phyloP scores from a whole-genome alignment of 192 early-diverging fungal genomes.

The Linnemannia elongata region DNA sequence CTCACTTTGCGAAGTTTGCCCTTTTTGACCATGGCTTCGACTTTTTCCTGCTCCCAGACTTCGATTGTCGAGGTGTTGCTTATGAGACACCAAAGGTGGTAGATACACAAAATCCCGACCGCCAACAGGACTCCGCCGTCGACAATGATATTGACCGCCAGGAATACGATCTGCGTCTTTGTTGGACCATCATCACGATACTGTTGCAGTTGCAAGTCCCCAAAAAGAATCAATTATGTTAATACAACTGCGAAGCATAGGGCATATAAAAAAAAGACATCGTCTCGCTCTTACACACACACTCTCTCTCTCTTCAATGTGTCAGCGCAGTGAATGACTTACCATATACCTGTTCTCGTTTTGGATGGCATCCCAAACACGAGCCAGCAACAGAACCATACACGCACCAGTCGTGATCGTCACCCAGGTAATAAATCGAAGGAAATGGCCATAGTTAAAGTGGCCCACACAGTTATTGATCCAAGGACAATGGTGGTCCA shows the following conservation, averaged over 20 bases:
- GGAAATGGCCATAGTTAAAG: slow-evolving; percentile 79
- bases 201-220: not conserved
- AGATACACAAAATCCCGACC: slow-evolving; percentile 76
- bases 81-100: slow-evolving; percentile 79
- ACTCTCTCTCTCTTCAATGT: not conserved
- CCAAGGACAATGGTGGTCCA: slow-evolving; percentile 96
- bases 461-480: slow-evolving; percentile 89
- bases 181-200: slow-evolving; percentile 60
- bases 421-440: slow-evolving; percentile 85
- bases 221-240: not conserved
- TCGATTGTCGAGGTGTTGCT: slow-evolving; percentile 90
- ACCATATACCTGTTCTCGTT: slow-evolving; percentile 41
- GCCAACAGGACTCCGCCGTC: slow-evolving; percentile 76
- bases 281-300: not conserved
- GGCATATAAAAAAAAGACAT: not conserved
- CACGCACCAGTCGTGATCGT: slow-evolving; percentile 69
- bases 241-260: not conserved
- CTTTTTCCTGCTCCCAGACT: slow-evolving; percentile 80
- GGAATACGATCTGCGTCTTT: slow-evolving; percentile 74
- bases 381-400: slow-evolving; percentile 64
- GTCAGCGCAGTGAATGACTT: not conserved
- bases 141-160: slow-evolving; percentile 82
- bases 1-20: slow-evolving; percentile 71
- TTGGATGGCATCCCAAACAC: slow-evolving; percentile 64
- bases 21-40: slow-evolving; percentile 70